phyloP scores from a whole-genome alignment of 2,329 filamentous ascomycete species.

The Fonsecaea nubica region DNA sequence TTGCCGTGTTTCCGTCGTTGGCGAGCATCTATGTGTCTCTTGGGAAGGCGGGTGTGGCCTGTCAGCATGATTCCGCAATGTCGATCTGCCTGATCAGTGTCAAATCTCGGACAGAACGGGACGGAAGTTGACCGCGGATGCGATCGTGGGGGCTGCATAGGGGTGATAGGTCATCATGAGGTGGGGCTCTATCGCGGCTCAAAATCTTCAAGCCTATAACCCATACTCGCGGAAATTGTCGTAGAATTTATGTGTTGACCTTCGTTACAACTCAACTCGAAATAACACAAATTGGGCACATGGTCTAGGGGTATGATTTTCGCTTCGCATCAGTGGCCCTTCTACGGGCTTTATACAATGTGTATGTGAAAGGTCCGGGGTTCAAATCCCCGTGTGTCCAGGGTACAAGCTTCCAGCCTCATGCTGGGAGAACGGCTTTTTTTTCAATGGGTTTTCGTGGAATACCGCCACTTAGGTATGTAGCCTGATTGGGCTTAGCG shows the following conservation, averaged over 20 bases:
- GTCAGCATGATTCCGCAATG: not conserved
- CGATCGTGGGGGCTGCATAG: no score
- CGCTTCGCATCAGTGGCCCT: conserved; percentile 44
- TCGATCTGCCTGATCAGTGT: not conserved
- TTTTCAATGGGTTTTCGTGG: conserved; percentile 7
- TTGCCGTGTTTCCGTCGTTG: conserved; percentile 11
- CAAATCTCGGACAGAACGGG: conserved; percentile 8
- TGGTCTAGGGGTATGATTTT: conserved; percentile 51
- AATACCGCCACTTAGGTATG: no score
- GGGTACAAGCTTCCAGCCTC: no score
- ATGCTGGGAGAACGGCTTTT: not conserved
- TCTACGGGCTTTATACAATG: conserved; percentile 8
- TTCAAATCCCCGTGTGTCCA: conserved; percentile 50
- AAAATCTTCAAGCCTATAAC: not conserved
- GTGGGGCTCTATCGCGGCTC: not conserved
- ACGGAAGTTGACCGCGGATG: not conserved
- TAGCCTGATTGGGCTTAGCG: no score
- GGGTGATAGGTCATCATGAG: not conserved
- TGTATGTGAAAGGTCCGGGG: conserved; percentile 50
- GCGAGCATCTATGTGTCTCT: not conserved
- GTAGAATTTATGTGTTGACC: not conserved
- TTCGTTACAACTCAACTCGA: no score
- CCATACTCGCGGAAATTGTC: not conserved
- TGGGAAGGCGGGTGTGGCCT: conserved; percentile 2
- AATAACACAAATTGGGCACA: conserved; percentile 33